Evolutionary conservation across 345 rosid species (phyloP).

Genomic region (Populus euphratica): DNA sequence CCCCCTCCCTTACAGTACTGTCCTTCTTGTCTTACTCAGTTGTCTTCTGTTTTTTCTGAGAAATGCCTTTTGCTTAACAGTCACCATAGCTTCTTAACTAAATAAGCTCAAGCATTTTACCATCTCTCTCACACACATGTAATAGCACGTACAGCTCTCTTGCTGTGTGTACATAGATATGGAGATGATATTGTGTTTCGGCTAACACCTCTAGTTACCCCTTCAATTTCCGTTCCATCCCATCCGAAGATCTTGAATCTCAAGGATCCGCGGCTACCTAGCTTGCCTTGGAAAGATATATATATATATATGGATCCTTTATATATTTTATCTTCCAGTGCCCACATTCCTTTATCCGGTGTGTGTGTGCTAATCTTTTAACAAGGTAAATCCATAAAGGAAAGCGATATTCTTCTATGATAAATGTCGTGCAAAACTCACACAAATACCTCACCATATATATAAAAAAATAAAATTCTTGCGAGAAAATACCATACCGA

Average conservation of each 20-base stretch:
- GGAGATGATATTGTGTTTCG: neutral
- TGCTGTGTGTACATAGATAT: neutral
- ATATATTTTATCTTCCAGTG: neutral
- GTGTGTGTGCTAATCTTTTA: no score
- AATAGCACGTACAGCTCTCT: no score
- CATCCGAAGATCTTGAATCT: neutral
- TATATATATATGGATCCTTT: no score
- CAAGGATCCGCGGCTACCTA: neutral
- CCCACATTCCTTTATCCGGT: neutral
- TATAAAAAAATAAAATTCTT: no score
- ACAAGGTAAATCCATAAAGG: no score
- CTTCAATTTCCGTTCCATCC: neutral
- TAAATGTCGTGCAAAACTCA: no score
- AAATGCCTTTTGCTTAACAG: conserved; percentile 15
- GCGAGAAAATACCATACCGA: no score
- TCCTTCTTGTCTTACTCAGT: conserved; percentile 31
- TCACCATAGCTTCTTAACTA: conserved; percentile 3
- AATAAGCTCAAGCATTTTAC: conserved; percentile 12
- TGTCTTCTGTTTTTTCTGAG: conserved; percentile 26
- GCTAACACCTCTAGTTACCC: neutral
- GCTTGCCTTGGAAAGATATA: neutral
- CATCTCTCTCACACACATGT: neutral
- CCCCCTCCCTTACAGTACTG: conserved; percentile 14
- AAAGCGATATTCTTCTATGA: no score
- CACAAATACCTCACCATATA: no score